A percentile compares a stretch with the other conserved stretches of the same genome.
These are phyloP conservation scores for Phytophthora pinifolia DNA, from an alignment of 352 stramenopile species.

Conservation along the genomic window DNA sequence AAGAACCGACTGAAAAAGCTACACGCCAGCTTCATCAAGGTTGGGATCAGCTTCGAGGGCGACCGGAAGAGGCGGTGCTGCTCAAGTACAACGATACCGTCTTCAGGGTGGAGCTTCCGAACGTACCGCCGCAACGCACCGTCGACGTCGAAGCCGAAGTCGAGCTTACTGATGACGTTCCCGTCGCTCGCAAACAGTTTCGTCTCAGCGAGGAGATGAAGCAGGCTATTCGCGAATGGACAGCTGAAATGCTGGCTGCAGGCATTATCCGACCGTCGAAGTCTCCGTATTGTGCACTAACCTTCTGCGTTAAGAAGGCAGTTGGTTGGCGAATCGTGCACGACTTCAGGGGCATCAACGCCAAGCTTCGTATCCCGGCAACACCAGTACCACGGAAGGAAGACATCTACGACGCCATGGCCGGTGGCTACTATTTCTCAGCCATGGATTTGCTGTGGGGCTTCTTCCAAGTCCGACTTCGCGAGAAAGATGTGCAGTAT, in stretches of 20 bases:
- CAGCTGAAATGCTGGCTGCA: not conserved
- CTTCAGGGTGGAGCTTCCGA: not conserved
- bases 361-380: not conserved
- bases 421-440: not conserved
- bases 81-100: not conserved
- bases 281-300: slow-evolving; percentile 5
- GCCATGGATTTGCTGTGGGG: slow-evolving; percentile 1
- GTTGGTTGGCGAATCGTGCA: not conserved
- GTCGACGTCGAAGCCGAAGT: not conserved
- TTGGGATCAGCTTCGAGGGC: not conserved
- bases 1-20: not conserved
- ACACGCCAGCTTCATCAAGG: not conserved
- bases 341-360: slow-evolving; percentile 1
- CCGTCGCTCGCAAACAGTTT: not conserved
- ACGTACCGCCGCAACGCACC: not conserved
- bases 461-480: not conserved
- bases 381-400: slow-evolving; percentile 2
- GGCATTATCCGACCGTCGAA: not conserved
- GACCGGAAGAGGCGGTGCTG: not conserved
- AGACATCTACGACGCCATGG: slow-evolving; percentile 2
- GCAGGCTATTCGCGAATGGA: not conserved
- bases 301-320: slow-evolving; percentile 1
- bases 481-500: slow-evolving; percentile 1
- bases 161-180: not conserved
- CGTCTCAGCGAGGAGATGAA: not conserved